phyloP scores from a whole-genome alignment of 306 rosid species.

The Casuarina cunninghamiana region DNA sequence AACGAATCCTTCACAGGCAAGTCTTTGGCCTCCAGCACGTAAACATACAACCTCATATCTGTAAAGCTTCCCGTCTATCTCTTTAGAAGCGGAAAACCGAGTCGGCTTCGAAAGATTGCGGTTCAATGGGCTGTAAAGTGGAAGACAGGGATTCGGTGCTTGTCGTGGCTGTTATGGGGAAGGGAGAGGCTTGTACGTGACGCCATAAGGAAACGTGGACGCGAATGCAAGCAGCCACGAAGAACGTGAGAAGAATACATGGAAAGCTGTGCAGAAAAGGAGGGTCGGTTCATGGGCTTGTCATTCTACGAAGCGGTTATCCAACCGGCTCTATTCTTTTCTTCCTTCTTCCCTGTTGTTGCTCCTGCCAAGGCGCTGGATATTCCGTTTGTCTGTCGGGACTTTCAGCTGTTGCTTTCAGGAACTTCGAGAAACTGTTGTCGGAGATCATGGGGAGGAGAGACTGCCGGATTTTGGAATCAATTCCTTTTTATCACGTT shows the following conservation, averaged over 20 bases:
- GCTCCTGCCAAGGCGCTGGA: not conserved
- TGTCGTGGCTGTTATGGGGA: not conserved
- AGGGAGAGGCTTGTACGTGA: not conserved
- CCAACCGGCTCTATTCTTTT: constrained; percentile 2
- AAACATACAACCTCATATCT: constrained; percentile 60
- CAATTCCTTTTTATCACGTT: no score
- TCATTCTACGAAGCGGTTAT: constrained; percentile 24
- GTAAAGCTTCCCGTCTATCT: not conserved
- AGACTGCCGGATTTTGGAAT: no score
- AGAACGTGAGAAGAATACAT: constrained; percentile 19
- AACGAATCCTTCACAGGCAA: constrained; percentile 47
- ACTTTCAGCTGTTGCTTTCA: no score
- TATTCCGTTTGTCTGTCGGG: not conserved
- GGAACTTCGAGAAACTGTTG: no score
- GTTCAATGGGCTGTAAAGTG: constrained; percentile 24
- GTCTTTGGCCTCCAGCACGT: constrained; percentile 68
- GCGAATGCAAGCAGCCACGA: constrained; percentile 41
- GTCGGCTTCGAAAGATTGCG: constrained; percentile 3
- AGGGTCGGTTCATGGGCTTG: constrained; percentile 24
- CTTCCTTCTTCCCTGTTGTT: not conserved
- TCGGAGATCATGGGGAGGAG: no score
- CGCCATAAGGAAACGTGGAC: constrained; percentile 46
- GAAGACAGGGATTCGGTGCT: constrained; percentile 8
- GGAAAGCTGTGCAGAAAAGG: not conserved
- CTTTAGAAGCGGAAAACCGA: not conserved